These are phyloP conservation scores for Polysphondylium violaceum DNA, from an alignment of 78 protist species.

Conservation along the genomic window DNA sequence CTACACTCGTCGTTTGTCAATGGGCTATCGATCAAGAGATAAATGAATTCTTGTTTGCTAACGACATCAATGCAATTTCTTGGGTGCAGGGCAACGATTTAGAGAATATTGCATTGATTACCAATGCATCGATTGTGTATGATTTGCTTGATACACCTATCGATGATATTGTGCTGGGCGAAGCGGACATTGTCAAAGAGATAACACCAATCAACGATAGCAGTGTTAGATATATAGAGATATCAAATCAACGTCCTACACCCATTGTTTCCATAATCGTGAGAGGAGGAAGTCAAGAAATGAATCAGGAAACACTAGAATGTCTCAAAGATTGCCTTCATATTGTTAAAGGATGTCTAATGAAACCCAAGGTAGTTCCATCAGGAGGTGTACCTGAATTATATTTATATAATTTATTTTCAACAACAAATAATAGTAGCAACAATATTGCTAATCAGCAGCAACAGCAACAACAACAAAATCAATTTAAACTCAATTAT, in stretches of 20 bases:
- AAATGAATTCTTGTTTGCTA: neutral
- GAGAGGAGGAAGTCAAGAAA: constrained; percentile 61
- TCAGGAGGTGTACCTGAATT: constrained; percentile 59
- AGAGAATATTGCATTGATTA: constrained; percentile 20
- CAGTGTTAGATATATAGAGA: neutral
- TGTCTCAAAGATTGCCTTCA: constrained; percentile 51
- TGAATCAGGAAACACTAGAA: constrained; percentile 41
- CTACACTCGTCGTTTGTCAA: constrained; percentile 45
- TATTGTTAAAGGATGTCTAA: constrained; percentile 8
- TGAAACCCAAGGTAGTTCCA: constrained; percentile 19
- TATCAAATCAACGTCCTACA: neutral
- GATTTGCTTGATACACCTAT: neutral
- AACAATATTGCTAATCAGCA: neutral
- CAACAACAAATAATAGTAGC: neutral
- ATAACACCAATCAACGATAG: neutral
- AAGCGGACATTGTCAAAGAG: too few species aligned
- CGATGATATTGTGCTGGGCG: too few species aligned
- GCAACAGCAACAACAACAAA: neutral
- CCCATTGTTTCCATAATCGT: constrained; percentile 13
- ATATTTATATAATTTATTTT: neutral
- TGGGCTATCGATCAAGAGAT: constrained; percentile 70
- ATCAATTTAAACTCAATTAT: neutral
- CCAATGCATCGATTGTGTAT: constrained; percentile 20
- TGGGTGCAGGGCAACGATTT: constrained; percentile 70
- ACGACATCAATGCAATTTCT: neutral